These are phyloP conservation scores for Candolleomyces efflorescens DNA, from an alignment of 768 basidiomycete species.

Conservation along the genomic window DNA sequence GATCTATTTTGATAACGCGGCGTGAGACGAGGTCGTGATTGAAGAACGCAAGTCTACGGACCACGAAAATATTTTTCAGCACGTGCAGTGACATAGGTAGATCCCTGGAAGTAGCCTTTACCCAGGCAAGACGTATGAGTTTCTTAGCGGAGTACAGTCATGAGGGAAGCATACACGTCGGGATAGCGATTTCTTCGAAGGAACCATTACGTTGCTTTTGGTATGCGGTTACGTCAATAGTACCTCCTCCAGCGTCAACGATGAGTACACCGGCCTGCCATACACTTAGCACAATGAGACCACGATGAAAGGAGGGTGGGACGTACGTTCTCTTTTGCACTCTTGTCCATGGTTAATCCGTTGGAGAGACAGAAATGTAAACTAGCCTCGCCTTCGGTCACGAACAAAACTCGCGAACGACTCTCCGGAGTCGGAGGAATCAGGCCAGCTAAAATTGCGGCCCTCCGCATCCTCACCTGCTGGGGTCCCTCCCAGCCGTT, in stretches of 20 bases:
- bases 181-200: constrained; percentile 39
- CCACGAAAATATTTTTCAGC: constrained; percentile 31
- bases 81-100: constrained; percentile 40
- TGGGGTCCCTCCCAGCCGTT: constrained; percentile 61
- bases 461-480: constrained; percentile 48
- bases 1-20: constrained; percentile 18
- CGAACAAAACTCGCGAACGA: constrained; percentile 39
- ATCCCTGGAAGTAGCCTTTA: constrained; percentile 42
- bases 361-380: constrained; percentile 50
- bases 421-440: constrained; percentile 32
- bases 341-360: constrained; percentile 32
- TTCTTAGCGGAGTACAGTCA: neutral
- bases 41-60: too few relatives aligned
- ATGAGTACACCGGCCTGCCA: constrained; percentile 48
- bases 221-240: constrained; percentile 53
- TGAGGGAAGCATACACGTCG: constrained; percentile 25
- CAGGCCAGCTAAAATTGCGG: constrained; percentile 48
- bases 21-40: neutral
- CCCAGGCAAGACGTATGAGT: too few relatives aligned
- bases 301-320: too few relatives aligned
- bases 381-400: constrained; percentile 60
- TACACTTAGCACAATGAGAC: too few relatives aligned
- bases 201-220: constrained; percentile 14
- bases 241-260: constrained; percentile 59
- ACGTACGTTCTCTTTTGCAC: constrained; percentile 24